Evolutionary conservation across 768 basidiomycete species (phyloP), one percentile per base, ranked within the genome.

Genomic region (Amanita molliuscula): DNA sequence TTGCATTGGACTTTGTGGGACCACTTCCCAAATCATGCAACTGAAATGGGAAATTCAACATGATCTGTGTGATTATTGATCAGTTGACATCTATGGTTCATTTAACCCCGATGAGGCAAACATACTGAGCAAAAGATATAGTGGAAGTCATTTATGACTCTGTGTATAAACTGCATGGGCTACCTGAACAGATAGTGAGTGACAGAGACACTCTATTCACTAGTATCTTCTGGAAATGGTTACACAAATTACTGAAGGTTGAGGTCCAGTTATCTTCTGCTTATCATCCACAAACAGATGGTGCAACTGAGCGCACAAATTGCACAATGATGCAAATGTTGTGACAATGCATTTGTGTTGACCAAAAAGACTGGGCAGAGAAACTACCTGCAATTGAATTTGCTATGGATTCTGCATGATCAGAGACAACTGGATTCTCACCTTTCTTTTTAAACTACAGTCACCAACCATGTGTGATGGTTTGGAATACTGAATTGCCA

Each of bases 121-220:
- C 53, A 4, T 71, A 68, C 35, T 58, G 43, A 0, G 64, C 72
- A 0, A 34, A 36, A 0, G 62, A 74, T 0, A 45, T 76, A 0
- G 69, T 70, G 0, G 61, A 71, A 34, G 10, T 71, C 0, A 55
- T 72, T 20, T 69, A 70, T 36, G 57, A 57, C 1, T 28, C 62
- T 1, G 56, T 73, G 0, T 72, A 70, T 26, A 67, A 65, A 10
- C 54, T 58, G 0, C 71, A 74, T 49, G 72, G 73, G 0, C 48
- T 75, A 1, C 73, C 70, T 0, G 49, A 54, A 1, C 18, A 48
- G 0, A 71, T 77, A 0, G 58, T 76, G 0, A 68, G 65, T 13
- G 71, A 76, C 47, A 54, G 71, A 1, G 72, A 74, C 49, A 52
- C 63, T 0, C 54, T 70, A 3, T 76, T 75, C 55, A 75, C 70